phyloP scores from a whole-genome alignment of 176 grass and related monocot species.

The Cenchrus americanus region DNA sequence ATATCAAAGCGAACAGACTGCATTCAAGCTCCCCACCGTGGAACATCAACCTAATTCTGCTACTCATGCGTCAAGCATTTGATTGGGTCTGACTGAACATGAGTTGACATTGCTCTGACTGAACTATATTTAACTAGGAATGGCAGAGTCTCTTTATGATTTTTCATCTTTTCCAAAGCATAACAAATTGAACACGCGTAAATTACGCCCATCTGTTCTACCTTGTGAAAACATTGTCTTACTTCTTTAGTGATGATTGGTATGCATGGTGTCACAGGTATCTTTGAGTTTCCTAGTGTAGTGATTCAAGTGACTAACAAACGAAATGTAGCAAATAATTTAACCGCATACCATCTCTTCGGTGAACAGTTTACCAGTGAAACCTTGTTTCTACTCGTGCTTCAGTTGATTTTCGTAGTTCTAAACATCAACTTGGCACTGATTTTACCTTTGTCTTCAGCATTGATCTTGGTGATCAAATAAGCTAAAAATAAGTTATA shows the following conservation, averaged over 20 bases:
- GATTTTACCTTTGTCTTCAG: not conserved
- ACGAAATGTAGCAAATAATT: not conserved
- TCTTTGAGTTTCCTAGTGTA: not conserved
- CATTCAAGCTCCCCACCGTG: not conserved
- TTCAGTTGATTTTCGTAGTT: not conserved
- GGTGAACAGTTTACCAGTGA: not conserved
- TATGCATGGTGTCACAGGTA: not conserved
- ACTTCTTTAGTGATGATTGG: constrained; percentile 1
- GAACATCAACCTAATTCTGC: not conserved
- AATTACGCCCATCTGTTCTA: not conserved
- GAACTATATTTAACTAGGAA: too few species aligned
- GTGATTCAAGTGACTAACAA: not conserved
- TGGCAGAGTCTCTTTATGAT: not conserved
- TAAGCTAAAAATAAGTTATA: not conserved
- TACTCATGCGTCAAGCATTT: not conserved
- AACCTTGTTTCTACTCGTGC: not conserved
- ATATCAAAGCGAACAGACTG: too few species aligned
- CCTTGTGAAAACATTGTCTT: not conserved
- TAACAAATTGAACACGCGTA: not conserved
- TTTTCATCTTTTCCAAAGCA: not conserved
- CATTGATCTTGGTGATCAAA: not conserved
- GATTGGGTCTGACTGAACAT: not conserved
- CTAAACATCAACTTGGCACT: not conserved
- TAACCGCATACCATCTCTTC: not conserved
- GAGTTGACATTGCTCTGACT: not conserved